Conservation (phyloP, 139 green algal genomes). For the Deuterostichococcus epilithicus region DNA sequence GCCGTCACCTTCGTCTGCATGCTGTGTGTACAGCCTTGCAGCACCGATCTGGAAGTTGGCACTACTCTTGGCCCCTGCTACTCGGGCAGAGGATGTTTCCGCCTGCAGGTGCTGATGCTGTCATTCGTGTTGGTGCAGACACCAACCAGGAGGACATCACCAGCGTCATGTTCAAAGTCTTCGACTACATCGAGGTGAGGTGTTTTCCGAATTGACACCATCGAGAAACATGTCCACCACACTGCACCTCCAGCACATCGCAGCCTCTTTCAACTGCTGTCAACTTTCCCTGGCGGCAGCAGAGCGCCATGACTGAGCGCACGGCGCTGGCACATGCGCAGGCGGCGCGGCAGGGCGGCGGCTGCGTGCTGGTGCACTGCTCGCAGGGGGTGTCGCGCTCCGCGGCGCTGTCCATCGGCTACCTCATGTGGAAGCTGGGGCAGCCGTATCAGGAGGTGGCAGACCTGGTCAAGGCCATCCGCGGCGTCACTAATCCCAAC, state of each 20-base stretch:
- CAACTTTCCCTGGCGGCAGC: too few relatives aligned
- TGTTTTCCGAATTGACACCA: not conserved
- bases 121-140: conserved; percentile 46
- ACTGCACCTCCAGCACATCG: too few relatives aligned
- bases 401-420: conserved; percentile 83
- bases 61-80: too few relatives aligned
- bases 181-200: conserved; percentile 91
- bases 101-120: not conserved
- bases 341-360: conserved; percentile 25
- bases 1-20: not conserved
- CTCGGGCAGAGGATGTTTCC: not conserved
- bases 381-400: conserved; percentile 89
- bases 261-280: not conserved
- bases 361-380: conserved; percentile 87
- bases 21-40: too few relatives aligned
- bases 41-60: too few relatives aligned
- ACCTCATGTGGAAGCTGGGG: conserved; percentile 86
- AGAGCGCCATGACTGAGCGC: not conserved
- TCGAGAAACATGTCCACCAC: too few relatives aligned
- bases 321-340: not conserved
- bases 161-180: conserved; percentile 88
- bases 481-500: conserved; percentile 91
- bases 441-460: conserved; percentile 82
- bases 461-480: conserved; percentile 64
- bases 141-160: conserved; percentile 86